Base-by-base conservation (phyloP, 1,284 basidiomycete genomes). In the Schizophyllum commune region DNA sequence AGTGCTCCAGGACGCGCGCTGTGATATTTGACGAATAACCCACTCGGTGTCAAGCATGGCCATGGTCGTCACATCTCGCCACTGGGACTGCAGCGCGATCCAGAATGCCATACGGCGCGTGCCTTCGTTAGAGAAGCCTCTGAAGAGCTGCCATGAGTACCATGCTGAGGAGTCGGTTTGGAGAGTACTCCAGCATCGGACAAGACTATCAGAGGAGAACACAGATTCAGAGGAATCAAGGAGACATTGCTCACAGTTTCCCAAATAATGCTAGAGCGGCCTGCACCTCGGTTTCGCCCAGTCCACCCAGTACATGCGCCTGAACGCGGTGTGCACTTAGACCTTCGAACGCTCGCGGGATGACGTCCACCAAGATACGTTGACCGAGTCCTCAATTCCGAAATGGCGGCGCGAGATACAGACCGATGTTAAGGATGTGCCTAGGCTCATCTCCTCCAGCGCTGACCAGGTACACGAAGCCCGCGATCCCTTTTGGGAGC, bases 11-110 rank as follows among this genome's bases (percentile, higher is more conserved):
- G 77, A 74, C 0, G 74, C 71, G 39, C 67, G 61, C 13, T 47
- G 13, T 17, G 39, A 11, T 17, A 47, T 17, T 13, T 3, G 39
- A 55, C 75, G 76, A 61, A 80, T 68, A 53, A 75, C 64, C 83
- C 84, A 89, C 58, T 88, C 84, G 0, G 82, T 86, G 60, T 82
- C 85, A 61, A 89, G 70, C 64, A 88, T 75, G 7, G 78, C 83
- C 60, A 86, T 72, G 64, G 81, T 81, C 1, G 80, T 82, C 20
- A 83, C 79, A 65, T 88, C 84, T 62, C 78, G 82, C 82, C 83
- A 88, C 60, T 80, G 78, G 1, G 68, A 65, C 17, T 75, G 74
- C 58, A 75, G 67, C 19, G 74, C 74, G 66, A 77, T 78, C 66
- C 71, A 76, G 59, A 83, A 79, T 0, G 80, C 76, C 53, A 79